Conservation (phyloP, 2,329 filamentous ascomycete genomes). For the Zasmidium citrigriseum region DNA sequence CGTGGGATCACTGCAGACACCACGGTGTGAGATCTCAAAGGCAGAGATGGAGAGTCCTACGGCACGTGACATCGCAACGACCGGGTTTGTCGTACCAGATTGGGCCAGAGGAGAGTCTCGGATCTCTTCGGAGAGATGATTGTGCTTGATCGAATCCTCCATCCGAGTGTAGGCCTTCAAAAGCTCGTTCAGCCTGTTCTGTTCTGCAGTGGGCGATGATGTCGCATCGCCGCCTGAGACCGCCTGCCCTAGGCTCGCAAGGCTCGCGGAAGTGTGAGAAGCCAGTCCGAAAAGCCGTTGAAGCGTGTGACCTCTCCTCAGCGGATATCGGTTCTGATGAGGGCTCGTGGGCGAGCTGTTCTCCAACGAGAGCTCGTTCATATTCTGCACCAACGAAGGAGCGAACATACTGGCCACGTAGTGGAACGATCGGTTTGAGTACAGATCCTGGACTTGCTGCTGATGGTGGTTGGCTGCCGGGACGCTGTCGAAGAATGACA, state of each 20-base stretch:
- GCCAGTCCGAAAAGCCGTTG: conserved; percentile 18
- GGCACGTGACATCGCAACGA: conserved; percentile 36
- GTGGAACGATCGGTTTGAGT: conserved; percentile 24
- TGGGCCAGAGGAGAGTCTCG: neutral
- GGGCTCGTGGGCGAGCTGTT: conserved; percentile 20
- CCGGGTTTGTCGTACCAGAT: conserved; percentile 16
- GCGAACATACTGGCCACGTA: conserved; percentile 33
- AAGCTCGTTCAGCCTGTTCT: conserved; percentile 37
- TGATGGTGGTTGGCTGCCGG: conserved; percentile 30
- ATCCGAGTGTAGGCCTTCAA: conserved; percentile 58
- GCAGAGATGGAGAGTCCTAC: conserved; percentile 86
- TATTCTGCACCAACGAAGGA: conserved; percentile 30
- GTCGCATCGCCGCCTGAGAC: neutral
- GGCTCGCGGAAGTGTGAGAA: conserved; percentile 3
- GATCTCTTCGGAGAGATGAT: conserved; percentile 41
- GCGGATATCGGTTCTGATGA: conserved; percentile 14
- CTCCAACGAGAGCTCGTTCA: conserved; percentile 31
- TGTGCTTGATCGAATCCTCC: conserved; percentile 55
- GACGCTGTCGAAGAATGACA: conserved; percentile 47
- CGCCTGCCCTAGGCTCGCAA: conserved; percentile 2
- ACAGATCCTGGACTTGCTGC: conserved; percentile 31
- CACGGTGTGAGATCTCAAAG: conserved; percentile 88
- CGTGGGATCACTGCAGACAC: conserved; percentile 67
- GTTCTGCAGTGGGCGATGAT: conserved; percentile 11
- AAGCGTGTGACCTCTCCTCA: conserved; percentile 15